A percentile compares a stretch with the other conserved stretches of the same genome.
phyloP scores from a whole-genome alignment of 1,139 yeast genomes.

The Zygoascus meyerae region DNA sequence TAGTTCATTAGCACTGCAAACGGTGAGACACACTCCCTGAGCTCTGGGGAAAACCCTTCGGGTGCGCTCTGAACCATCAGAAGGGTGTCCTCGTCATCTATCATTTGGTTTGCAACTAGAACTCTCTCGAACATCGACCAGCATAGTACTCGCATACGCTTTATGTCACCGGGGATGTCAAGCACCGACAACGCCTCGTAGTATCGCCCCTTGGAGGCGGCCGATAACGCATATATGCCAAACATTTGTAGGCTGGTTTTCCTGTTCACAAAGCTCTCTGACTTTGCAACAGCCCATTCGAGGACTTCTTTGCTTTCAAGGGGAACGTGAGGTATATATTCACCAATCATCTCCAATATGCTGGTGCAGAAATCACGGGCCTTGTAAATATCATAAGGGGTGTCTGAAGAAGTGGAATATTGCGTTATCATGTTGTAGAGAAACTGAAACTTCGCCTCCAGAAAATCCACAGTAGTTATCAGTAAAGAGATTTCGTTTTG shows the following conservation, averaged over 20 bases:
- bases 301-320: not conserved
- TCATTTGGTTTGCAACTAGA: slow-evolving; percentile 42
- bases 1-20: slow-evolving; percentile 60
- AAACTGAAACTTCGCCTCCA: slow-evolving; percentile 8
- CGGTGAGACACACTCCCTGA: slow-evolving; percentile 66
- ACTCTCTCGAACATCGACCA: slow-evolving; percentile 59
- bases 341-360: not conserved
- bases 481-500: not conserved
- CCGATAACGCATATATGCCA: slow-evolving; percentile 1
- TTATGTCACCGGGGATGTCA: slow-evolving; percentile 56
- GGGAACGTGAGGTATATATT: slow-evolving; percentile 2
- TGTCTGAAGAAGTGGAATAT: not conserved
- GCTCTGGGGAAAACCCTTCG: slow-evolving; percentile 41
- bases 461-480: slow-evolving; percentile 2
- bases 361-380: not conserved
- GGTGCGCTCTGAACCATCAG: slow-evolving; percentile 27
- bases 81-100: slow-evolving; percentile 19
- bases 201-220: slow-evolving; percentile 31
- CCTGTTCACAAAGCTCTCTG: slow-evolving; percentile 1
- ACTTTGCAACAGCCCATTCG: slow-evolving; percentile 5
- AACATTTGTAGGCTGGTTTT: not conserved
- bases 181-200: slow-evolving; percentile 65
- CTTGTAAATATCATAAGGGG: not conserved
- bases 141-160: slow-evolving; percentile 37
- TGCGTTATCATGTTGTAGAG: not conserved